Evolutionary conservation across 2,329 filamentous ascomycete genomes (phyloP).

Genomic region (Mycosphaerella arachidis): DNA sequence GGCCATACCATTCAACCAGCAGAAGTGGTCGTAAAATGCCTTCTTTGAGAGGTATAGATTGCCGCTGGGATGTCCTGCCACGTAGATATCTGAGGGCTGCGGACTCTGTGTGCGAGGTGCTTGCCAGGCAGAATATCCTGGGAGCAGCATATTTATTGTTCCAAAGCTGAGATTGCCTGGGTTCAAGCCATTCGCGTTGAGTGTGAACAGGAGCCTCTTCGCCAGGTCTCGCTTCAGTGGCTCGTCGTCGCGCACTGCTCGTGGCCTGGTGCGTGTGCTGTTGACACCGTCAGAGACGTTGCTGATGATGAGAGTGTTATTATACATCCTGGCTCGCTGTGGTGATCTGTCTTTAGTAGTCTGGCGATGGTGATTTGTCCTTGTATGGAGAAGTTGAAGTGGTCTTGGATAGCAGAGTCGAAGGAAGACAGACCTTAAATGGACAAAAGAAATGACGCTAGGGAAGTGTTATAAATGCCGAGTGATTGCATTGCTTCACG

Average conservation of each 20-base stretch:
- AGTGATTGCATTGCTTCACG: background rate
- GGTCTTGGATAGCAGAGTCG: background rate
- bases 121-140: background rate
- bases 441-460: background rate
- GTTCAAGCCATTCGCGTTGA: background rate
- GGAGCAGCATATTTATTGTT: background rate
- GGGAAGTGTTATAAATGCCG: background rate
- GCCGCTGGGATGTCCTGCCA: background rate
- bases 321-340: background rate
- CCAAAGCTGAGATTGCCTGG: background rate
- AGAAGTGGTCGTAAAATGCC: background rate
- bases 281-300: background rate
- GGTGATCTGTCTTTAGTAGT: background rate
- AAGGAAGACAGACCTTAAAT: background rate
- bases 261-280: background rate
- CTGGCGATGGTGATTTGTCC: background rate
- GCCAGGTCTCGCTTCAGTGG: background rate
- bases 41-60: background rate
- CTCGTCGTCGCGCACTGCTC: background rate
- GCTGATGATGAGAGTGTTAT: background rate
- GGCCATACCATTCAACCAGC: background rate
- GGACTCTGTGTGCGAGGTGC: background rate
- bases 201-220: background rate
- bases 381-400: background rate
- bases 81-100: background rate